Conservation (phyloP, 257 asterid genomes). For the Echites panduratus region DNA sequence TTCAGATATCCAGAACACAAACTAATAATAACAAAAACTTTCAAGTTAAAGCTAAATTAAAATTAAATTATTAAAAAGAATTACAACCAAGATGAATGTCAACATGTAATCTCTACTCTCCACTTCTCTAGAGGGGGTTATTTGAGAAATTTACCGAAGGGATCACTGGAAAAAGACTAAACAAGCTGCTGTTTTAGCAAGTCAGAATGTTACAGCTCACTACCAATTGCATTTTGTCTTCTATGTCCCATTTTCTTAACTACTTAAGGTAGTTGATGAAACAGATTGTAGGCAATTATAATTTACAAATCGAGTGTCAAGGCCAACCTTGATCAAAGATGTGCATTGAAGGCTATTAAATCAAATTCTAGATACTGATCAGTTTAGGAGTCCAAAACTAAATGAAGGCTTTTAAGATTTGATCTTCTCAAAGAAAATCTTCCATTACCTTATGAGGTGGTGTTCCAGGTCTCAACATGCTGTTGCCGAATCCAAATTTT, state of each 20-base stretch:
- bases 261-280: background rate
- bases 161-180: background rate
- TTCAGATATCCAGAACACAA: background rate
- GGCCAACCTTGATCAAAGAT: background rate
- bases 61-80: background rate
- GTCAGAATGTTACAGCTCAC: background rate
- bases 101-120: background rate
- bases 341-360: background rate
- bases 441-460: constrained; percentile 28
- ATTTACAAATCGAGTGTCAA: constrained; percentile 3
- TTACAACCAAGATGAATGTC: background rate
- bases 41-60: too few relatives aligned
- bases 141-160: background rate
- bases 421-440: background rate
- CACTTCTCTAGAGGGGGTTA: background rate
- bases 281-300: background rate
- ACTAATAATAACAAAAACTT: background rate
- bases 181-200: background rate
- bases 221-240: background rate
- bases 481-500: constrained; percentile 19
- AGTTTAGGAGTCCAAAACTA: background rate
- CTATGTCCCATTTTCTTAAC: background rate
- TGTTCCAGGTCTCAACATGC: constrained; percentile 22
- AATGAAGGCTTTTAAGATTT: background rate
- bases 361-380: background rate